phyloP scores from a whole-genome alignment of 2,329 filamentous ascomycete species.

The Taxawa tesnikishii region DNA sequence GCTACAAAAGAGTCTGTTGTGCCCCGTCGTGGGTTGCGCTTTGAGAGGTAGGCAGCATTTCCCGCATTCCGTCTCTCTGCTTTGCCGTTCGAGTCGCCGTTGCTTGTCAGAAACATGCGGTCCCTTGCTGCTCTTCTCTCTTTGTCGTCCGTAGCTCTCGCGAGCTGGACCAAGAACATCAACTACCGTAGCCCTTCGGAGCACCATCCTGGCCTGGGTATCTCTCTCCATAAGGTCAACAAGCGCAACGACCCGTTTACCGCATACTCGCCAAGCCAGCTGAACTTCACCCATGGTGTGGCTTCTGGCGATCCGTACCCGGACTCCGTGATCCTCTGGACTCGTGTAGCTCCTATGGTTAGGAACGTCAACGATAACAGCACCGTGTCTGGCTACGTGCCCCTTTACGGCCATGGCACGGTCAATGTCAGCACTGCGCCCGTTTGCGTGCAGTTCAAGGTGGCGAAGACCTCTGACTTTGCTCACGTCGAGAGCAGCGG shows the following conservation, averaged over 20 bases:
- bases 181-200: constrained; percentile 58
- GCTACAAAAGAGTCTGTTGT: no score
- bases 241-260: constrained; percentile 39
- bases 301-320: constrained; percentile 33
- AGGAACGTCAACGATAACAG: constrained; percentile 29
- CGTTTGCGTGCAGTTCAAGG: constrained; percentile 55
- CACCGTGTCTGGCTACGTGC: constrained; percentile 44
- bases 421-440: constrained; percentile 46
- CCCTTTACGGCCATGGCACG: constrained; percentile 41
- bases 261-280: constrained; percentile 30
- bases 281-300: constrained; percentile 54
- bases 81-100: no score
- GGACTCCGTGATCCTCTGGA: constrained; percentile 30
- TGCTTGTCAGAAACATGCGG: no score
- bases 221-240: constrained; percentile 50
- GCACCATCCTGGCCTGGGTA: constrained; percentile 50
- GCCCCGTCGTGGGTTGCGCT: no score
- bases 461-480: constrained; percentile 38
- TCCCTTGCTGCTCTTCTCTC: constrained; percentile 9
- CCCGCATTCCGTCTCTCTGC: no score
- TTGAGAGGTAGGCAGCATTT: no score
- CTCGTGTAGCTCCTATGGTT: constrained; percentile 24
- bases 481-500: constrained; percentile 41
- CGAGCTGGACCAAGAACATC: constrained; percentile 36
- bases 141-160: constrained; percentile 12